A percentile compares a stretch with the other conserved stretches of the same genome.
Evolutionary conservation across 768 basidiomycete genomes (phyloP).

Genomic region (Boletus sensibilis): DNA sequence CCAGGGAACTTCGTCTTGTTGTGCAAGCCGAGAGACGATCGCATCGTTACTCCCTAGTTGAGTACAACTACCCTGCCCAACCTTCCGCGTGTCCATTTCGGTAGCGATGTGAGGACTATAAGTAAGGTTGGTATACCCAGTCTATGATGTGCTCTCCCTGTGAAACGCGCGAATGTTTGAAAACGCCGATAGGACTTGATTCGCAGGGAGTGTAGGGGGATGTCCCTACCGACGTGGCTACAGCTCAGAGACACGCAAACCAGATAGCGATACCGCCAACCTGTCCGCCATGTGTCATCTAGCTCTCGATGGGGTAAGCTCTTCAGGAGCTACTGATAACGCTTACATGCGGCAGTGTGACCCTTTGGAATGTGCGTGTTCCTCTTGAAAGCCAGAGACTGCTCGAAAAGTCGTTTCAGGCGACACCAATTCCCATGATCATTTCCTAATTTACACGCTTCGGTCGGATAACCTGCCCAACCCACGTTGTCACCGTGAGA

Average conservation of each 20-base stretch:
- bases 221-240: neutral
- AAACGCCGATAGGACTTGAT: neutral
- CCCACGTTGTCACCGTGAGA: no score
- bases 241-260: neutral
- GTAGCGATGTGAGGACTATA: neutral
- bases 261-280: neutral
- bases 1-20: constrained; percentile 56
- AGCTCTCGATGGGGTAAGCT: neutral
- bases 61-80: neutral
- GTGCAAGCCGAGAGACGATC: constrained; percentile 19
- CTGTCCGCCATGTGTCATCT: neutral
- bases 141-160: neutral
- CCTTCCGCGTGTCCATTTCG: constrained; percentile 3
- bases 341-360: neutral
- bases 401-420: neutral
- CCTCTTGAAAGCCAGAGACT: neutral
- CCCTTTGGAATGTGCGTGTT: neutral
- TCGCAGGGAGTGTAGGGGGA: neutral
- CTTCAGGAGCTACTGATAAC: neutral
- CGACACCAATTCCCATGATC: no score
- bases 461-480: no score
- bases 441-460: no score
- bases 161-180: no score
- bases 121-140: neutral
- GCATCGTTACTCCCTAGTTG: constrained; percentile 4